These are phyloP conservation scores for Sanghuangporus baumii DNA, from an alignment of 1,284 basidiomycete species.

Conservation along the genomic window DNA sequence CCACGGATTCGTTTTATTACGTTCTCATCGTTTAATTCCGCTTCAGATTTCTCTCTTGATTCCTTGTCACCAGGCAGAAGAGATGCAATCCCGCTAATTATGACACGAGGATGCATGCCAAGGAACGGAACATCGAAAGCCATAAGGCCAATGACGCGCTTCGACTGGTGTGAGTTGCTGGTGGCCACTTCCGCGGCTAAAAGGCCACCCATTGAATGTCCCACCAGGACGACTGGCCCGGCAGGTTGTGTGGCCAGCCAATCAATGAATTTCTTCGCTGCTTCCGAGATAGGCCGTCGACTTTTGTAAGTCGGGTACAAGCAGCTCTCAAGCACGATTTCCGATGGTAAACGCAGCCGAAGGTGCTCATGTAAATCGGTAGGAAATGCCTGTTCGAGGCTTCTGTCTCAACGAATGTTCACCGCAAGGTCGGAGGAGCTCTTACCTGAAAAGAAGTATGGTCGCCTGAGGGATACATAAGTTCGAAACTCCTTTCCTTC, in stretches of 20 bases:
- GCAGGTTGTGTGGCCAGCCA: constrained; percentile 43
- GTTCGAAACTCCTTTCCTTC: background rate
- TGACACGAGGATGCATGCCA: constrained; percentile 56
- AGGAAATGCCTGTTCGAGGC: constrained; percentile 21
- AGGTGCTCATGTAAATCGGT: constrained; percentile 25
- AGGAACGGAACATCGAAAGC: constrained; percentile 54
- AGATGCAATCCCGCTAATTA: constrained; percentile 49
- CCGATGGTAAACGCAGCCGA: constrained; percentile 14
- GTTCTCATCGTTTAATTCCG: constrained; percentile 37
- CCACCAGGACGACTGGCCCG: constrained; percentile 48
- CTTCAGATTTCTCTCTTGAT: constrained; percentile 28
- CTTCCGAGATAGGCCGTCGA: constrained; percentile 21
- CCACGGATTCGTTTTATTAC: background rate
- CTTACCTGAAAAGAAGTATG: constrained; percentile 27
- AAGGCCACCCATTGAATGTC: constrained; percentile 55
- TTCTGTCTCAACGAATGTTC: background rate
- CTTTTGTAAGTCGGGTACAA: constrained; percentile 29
- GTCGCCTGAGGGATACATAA: constrained; percentile 20
- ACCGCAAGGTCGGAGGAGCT: background rate
- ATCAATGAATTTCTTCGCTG: constrained; percentile 22
- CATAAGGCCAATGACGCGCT: constrained; percentile 45
- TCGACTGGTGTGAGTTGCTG: constrained; percentile 27
- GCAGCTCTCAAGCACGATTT: constrained; percentile 21
- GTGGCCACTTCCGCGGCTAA: constrained; percentile 50
- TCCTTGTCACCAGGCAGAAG: constrained; percentile 36